Evolutionary conservation across 1,284 basidiomycete species (phyloP), one percentile per base, ranked within the genome.

Genomic region (Cutaneotrichosporon arboriforme): DNA sequence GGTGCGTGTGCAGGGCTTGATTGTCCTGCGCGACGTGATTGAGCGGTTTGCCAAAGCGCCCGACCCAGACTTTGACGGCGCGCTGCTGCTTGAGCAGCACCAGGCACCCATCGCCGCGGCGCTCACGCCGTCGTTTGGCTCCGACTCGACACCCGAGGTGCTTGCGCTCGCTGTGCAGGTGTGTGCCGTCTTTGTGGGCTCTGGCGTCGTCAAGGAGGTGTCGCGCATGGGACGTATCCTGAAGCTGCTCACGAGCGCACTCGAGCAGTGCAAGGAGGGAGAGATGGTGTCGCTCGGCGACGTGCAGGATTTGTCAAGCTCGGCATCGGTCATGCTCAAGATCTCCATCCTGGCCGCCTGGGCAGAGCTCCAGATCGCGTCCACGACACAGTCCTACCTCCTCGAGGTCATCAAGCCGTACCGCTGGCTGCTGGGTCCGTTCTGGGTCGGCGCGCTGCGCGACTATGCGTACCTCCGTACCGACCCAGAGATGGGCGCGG

Each of bases 41-140:
- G 84, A 94, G 88, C 83, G 85, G 49, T 98, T 97, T 73, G 83
- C 89, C 4, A 76, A 80, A 21, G 84, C 90, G 3, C 88, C 88
- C 1, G 96, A 98, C 75, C 88, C 92, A 1, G 92, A 93, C 56
- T 97, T 92, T 66, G 86, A 90, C 41, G 89, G 90, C 58, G 84
- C 90, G 0, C 78, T 93, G 4, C 78, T 99, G 2, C 80, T 99
- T n/a, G 94, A 98, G 69, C 96, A 99, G 72, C 89, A 97, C 72
- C 94, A 98, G 76, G 96, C 96, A 0, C 94, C 96, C 0, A 96
- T 98, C 55, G 94, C 94, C 1, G 91, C 96, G 2, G 96, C 96
- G 0, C 80, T 98, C n/a, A 98, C 93, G 0, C 94, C 96, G 0
- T 93, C 94, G 0, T 98, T 98, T 68, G 88, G 89, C 4, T 80